phyloP scores from a whole-genome alignment of 108 stramenopile species.

The Seminavis robusta region DNA sequence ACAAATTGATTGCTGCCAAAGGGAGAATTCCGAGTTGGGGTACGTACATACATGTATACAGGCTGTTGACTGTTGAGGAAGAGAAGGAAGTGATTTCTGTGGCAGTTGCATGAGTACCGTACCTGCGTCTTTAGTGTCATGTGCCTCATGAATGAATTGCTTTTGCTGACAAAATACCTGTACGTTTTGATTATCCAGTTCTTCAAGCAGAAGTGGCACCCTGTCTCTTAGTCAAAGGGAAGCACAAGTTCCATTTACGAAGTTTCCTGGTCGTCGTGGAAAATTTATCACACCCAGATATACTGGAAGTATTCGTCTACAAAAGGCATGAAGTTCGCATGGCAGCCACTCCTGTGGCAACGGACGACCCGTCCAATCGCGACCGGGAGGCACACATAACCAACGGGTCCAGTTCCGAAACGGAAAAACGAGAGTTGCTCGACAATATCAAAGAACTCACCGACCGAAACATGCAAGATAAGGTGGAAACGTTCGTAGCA shows the following conservation, averaged over 20 bases:
- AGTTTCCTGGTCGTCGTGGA: conserved; percentile 44
- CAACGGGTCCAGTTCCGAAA: conserved; percentile 20
- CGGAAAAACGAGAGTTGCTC: conserved; percentile 20
- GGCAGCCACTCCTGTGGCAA: conserved; percentile 29
- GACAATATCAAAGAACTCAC: conserved; percentile 35
- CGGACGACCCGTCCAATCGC: conserved; percentile 9
- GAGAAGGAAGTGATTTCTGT: not conserved
- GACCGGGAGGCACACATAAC: conserved; percentile 39
- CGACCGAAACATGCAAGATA: conserved; percentile 8
- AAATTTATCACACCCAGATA: conserved; percentile 16
- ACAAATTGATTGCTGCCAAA: conserved; percentile 39
- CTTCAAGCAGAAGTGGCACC: conserved; percentile 55
- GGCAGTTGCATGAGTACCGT: not conserved
- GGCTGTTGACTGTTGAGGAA: too few species aligned
- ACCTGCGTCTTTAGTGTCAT: not conserved
- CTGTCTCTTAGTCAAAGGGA: conserved; percentile 34
- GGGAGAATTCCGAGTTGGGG: conserved; percentile 61
- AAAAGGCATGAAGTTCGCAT: conserved; percentile 55
- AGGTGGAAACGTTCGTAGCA: conserved; percentile 37
- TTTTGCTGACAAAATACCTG: not conserved
- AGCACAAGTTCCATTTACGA: conserved; percentile 55
- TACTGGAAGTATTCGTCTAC: conserved; percentile 40
- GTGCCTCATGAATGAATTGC: not conserved
- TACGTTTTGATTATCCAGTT: conserved; percentile 11
- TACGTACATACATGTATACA: conserved; percentile 10